Base-by-base conservation (phyloP, 768 basidiomycete genomes). In the Clathrus columnatus region DNA sequence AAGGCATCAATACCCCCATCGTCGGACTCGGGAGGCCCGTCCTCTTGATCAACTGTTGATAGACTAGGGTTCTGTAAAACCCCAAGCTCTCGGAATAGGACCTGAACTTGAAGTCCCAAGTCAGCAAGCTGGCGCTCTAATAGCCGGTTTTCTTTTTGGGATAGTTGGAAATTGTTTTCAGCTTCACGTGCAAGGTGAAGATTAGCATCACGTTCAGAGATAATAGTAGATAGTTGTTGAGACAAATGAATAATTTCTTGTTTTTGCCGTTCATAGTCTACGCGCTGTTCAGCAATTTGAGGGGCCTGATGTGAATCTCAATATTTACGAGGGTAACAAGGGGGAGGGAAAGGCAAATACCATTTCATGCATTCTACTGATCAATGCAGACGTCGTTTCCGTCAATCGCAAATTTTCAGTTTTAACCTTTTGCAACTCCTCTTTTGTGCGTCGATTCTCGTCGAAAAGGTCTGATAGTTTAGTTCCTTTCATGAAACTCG, bases 401-500 rank as follows among this genome's bases (percentile, higher is more conserved):
- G 90, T 87, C 80, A 98, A 84, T 47, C 89, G 81, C 59, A 84
- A 83, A 57, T 85, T 88, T 70, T 98, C 94, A 4, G 82, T 76
- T 50, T 79, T 83, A 68, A 91, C 90, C 67, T 75, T 78, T 18
- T 81, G 78, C 54, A 83, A 83, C 27, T 92, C 87, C 23, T 89
- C 88, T 66, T 96, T 86, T 41, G 94, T 77, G 52, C 81, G 79
- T 30, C 95, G 83, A 61, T 91, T 91, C 64, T 96, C 91, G 16
- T 87, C 79, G 66, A 96, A 97, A 20, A 98, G 85, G 64, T 96
- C 89, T 0, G 95, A 71, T 95, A 95, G 0, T 87, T 88, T 75
- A 88, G 89, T 26, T 89, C 91, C 75, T 80, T 67, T 81, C 83
- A 71, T 93, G 91, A 20, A 85, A 80, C 59, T 76, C 81, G 69